A percentile compares a stretch with the other conserved stretches of the same genome.
These are phyloP conservation scores for Eimeria sp. DNA, from an alignment of 169 alveolate species.

Conservation along the genomic window DNA sequence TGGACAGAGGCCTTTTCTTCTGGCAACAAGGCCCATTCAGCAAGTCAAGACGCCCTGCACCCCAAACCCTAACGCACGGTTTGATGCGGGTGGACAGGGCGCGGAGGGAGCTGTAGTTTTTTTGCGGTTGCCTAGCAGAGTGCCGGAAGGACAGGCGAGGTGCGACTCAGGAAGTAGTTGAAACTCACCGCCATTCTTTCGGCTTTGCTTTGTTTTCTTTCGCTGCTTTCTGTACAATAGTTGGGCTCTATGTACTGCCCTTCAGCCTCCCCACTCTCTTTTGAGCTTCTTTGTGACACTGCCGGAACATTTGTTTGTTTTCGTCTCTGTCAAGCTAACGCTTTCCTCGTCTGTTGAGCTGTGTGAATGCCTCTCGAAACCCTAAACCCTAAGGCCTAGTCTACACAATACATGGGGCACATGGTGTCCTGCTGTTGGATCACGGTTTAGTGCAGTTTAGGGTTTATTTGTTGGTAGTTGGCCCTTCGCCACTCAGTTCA, in stretches of 20 bases:
- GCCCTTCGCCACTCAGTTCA: no score
- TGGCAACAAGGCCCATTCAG: not conserved
- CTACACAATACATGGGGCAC: no score
- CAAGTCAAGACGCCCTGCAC: not conserved
- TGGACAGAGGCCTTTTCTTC: not conserved
- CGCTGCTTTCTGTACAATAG: not conserved
- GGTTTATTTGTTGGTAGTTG: no score
- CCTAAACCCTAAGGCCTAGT: no score
- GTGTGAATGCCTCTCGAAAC: no score
- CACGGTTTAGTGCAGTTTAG: no score
- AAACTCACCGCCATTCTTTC: not conserved
- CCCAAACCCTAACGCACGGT: not conserved
- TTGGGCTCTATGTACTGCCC: not conserved
- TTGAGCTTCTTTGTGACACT: not conserved
- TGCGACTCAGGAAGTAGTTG: not conserved
- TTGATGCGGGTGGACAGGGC: not conserved
- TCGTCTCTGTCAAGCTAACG: not conserved
- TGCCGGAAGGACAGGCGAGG: not conserved
- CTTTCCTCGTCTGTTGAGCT: not conserved
- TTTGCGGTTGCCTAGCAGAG: not conserved
- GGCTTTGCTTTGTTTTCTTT: not conserved
- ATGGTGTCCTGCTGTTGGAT: no score
- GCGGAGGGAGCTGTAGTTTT: constrained; percentile 2
- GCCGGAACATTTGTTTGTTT: not conserved
- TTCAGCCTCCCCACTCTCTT: not conserved